Conservation (phyloP, 352 stramenopile species). For the Phytophthora pisi region DNA sequence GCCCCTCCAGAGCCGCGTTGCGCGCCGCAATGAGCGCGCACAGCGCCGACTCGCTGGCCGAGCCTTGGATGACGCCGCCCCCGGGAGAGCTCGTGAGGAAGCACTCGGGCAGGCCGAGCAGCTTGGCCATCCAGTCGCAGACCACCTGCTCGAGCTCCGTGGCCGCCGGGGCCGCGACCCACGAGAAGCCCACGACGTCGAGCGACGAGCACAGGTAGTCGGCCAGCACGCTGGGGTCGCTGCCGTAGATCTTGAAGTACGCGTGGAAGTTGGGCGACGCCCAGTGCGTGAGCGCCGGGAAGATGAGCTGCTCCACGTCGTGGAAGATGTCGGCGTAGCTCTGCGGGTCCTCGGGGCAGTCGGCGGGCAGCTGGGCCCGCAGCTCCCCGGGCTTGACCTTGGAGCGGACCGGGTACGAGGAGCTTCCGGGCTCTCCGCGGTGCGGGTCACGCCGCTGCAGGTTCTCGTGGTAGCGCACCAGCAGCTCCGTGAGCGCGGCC, state of each 20-base stretch:
- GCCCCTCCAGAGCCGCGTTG: conserved; percentile 41
- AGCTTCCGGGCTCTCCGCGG: conserved; percentile 37
- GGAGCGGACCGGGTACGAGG: conserved; percentile 47
- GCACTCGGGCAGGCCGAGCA: conserved; percentile 57
- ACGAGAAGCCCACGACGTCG: conserved; percentile 71
- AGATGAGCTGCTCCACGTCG: conserved; percentile 61
- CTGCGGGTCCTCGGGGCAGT: conserved; percentile 57
- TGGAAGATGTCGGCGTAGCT: conserved; percentile 68
- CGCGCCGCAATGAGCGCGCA: conserved; percentile 53
- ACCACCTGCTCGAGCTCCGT: conserved; percentile 76
- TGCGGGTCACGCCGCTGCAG: conserved; percentile 43
- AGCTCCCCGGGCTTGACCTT: conserved; percentile 56
- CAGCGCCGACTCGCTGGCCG: conserved; percentile 63
- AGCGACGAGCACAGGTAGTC: conserved; percentile 61
- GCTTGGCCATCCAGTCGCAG: conserved; percentile 71
- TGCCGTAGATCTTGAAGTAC: conserved; percentile 64
- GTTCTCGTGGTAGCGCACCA: conserved; percentile 68
- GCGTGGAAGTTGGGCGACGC: conserved; percentile 68
- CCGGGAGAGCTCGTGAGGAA: conserved; percentile 59
- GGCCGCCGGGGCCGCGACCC: conserved; percentile 58
- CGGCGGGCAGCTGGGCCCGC: conserved; percentile 38
- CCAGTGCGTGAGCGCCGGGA: conserved; percentile 76
- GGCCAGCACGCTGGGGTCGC: conserved; percentile 58
- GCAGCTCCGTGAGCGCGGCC: conserved; percentile 55
- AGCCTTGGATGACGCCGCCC: conserved; percentile 73